These are phyloP conservation scores for Fraxinus cuspidata DNA, from an alignment of 257 asterid species.

Conservation along the genomic window DNA sequence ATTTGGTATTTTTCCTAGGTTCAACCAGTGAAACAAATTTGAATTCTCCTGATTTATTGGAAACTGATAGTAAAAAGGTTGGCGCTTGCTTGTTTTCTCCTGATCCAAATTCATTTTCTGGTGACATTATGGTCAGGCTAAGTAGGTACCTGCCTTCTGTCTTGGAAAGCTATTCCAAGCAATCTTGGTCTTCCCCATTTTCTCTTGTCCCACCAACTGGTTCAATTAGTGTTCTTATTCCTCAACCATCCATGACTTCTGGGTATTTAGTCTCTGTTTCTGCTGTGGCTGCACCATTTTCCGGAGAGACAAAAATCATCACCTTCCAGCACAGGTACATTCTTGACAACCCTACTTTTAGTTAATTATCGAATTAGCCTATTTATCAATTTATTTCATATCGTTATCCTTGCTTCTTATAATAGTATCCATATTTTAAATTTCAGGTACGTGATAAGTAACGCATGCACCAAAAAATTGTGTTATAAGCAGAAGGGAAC, in stretches of 20 bases:
- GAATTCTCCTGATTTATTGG: constrained; percentile 42
- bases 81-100: constrained; percentile 86
- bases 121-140: constrained; percentile 68
- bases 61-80: constrained; percentile 46
- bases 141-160: constrained; percentile 58
- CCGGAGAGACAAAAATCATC: constrained; percentile 83
- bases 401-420: constrained; percentile 8
- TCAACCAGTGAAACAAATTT: constrained; percentile 43
- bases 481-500: constrained; percentile 96
- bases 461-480: constrained; percentile 80
- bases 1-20: constrained; percentile 35
- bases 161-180: constrained; percentile 45
- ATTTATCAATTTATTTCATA: neutral
- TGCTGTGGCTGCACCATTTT: constrained; percentile 82
- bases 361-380: constrained; percentile 20
- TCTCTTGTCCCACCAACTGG: constrained; percentile 93
- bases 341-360: constrained; percentile 22
- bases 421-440: constrained; percentile 17
- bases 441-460: constrained; percentile 84
- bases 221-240: constrained; percentile 72
- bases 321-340: constrained; percentile 89
- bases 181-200: constrained; percentile 81
- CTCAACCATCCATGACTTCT: constrained; percentile 66
- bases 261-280: constrained; percentile 82
- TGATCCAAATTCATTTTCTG: constrained; percentile 61